Percentiles rank a stretch among this genome's conserved stretches.
These are phyloP conservation scores for Croton laevigatus DNA, from an alignment of 441 rosid genomes.

Conservation along the genomic window DNA sequence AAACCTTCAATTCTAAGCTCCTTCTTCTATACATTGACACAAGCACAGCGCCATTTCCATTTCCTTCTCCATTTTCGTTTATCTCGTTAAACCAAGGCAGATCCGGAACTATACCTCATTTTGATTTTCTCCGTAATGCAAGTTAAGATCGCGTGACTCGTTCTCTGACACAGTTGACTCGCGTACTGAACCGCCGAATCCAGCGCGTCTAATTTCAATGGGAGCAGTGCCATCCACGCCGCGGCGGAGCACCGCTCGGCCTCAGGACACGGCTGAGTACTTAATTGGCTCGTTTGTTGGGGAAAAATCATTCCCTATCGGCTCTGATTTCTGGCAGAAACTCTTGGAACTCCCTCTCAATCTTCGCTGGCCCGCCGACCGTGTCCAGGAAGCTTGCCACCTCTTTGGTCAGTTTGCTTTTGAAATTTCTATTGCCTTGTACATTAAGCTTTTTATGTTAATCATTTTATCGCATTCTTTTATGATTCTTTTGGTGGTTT, in stretches of 20 bases:
- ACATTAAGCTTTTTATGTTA: no score
- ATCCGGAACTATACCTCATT: conserved; percentile 25
- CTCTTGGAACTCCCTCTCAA: conserved; percentile 79
- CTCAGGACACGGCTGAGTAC: conserved; percentile 66
- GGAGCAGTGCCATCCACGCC: conserved; percentile 94
- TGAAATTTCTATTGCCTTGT: not conserved
- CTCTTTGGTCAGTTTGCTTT: conserved; percentile 57
- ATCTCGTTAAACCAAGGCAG: conserved; percentile 22
- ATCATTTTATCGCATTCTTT: not conserved
- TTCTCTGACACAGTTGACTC: conserved; percentile 42
- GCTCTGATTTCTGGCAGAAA: conserved; percentile 94
- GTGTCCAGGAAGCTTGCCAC: conserved; percentile 72
- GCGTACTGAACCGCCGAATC: conserved; percentile 8
- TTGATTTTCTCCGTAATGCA: conserved; percentile 34
- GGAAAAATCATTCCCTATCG: conserved; percentile 79
- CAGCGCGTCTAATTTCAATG: conserved; percentile 36
- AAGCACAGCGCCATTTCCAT: not conserved
- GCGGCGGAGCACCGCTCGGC: conserved; percentile 30
- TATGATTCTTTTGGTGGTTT: not conserved
- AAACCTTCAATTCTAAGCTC: conserved; percentile 52
- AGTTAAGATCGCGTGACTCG: conserved; percentile 39
- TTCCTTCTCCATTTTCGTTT: not conserved
- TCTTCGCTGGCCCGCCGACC: conserved; percentile 68
- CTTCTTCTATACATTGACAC: not conserved
- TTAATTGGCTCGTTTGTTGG: conserved; percentile 79